phyloP scores from a whole-genome alignment of 2,329 filamentous ascomycete species.

The Amauroascus verrucosus region DNA sequence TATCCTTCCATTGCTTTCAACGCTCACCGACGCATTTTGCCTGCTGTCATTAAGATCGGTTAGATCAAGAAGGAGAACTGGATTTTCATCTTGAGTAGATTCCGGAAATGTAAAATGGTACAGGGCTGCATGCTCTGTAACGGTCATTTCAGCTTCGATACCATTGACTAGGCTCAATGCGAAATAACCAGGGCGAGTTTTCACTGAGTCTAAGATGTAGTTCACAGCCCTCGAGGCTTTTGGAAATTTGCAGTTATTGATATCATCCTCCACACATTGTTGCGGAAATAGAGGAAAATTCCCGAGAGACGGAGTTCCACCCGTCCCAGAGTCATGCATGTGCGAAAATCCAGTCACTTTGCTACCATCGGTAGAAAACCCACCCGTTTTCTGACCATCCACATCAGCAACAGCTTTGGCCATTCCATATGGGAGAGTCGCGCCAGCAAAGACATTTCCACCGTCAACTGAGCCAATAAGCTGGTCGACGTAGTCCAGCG shows the following conservation, averaged over 20 bases:
- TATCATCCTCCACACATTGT: slow-evolving; percentile 49
- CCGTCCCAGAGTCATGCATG: slow-evolving; percentile 46
- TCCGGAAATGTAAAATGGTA: slow-evolving; percentile 56
- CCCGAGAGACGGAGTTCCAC: slow-evolving; percentile 52
- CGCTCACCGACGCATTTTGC: slow-evolving; percentile 45
- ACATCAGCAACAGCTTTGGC: slow-evolving; percentile 49
- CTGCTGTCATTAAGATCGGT: slow-evolving; percentile 50
- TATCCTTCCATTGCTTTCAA: slow-evolving; percentile 49
- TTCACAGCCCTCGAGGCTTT: slow-evolving; percentile 41
- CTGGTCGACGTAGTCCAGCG: slow-evolving; percentile 39
- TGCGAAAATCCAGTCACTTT: slow-evolving; percentile 43
- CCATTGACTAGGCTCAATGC: slow-evolving; percentile 49
- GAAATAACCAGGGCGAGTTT: slow-evolving; percentile 56
- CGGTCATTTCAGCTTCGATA: slow-evolving; percentile 56
- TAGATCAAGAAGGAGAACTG: slow-evolving; percentile 56
- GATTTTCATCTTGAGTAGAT: slow-evolving; percentile 27
- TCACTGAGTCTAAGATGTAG: slow-evolving; percentile 44
- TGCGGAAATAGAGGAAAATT: slow-evolving; percentile 66
- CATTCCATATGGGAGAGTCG: slow-evolving; percentile 46
- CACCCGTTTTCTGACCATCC: slow-evolving; percentile 43
- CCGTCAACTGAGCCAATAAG: slow-evolving; percentile 47
- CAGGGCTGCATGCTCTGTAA: slow-evolving; percentile 53
- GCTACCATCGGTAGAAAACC: slow-evolving; percentile 45
- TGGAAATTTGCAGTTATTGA: slow-evolving; percentile 53
- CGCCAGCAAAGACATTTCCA: slow-evolving; percentile 49